phyloP scores from a whole-genome alignment of 2,329 filamentous ascomycete genomes.

The Rutstroemia sp. region DNA sequence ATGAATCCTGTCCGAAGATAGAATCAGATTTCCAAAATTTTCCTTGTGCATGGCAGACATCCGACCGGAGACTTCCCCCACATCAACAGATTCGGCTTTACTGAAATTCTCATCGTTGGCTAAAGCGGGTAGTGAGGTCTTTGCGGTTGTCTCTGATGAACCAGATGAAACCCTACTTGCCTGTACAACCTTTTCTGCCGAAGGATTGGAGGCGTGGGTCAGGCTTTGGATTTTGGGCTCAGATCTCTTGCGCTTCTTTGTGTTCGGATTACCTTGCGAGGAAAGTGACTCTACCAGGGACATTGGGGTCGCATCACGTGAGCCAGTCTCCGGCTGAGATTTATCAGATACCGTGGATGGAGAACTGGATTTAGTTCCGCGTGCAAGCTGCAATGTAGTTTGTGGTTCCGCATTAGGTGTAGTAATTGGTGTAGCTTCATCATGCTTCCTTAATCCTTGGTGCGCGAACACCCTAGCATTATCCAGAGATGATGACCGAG shows the following conservation, averaged over 20 bases:
- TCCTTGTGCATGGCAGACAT: conserved; percentile 19
- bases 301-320: too few species aligned
- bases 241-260: not conserved
- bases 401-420: too few species aligned
- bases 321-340: too few species aligned
- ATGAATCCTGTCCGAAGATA: conserved; percentile 19
- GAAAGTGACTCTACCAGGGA: not conserved
- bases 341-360: too few species aligned
- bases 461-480: too few species aligned
- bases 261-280: not conserved
- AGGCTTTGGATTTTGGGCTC: not conserved
- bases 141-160: not conserved
- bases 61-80: conserved; percentile 13
- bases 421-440: too few species aligned
- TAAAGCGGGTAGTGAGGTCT: not conserved
- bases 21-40: conserved; percentile 22
- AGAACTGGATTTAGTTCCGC: too few species aligned
- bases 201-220: not conserved
- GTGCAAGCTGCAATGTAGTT: too few species aligned
- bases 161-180: too few species aligned
- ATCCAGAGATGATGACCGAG: too few species aligned
- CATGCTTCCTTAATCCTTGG: too few species aligned
- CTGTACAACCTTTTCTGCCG: too few species aligned
- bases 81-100: conserved; percentile 10
- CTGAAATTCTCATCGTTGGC: conserved; percentile 3